Base-by-base conservation (phyloP, 2,329 filamentous ascomycete species). In the Sarocladium strictum region DNA sequence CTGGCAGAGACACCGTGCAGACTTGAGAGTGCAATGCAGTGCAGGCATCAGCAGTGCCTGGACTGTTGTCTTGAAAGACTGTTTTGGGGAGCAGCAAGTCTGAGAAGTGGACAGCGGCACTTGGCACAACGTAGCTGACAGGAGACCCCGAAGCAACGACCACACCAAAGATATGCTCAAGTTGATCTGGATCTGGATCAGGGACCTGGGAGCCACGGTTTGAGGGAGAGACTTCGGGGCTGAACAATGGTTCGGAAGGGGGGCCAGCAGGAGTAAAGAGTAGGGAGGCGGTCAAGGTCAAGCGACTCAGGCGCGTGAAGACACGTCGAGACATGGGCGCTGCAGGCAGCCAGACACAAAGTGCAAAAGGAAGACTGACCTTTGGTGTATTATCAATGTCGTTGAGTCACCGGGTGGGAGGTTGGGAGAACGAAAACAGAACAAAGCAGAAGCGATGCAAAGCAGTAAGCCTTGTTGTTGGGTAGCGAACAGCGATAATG, bases 41-140 rank as follows among this genome's bases (percentile, higher is more conserved):
- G 19, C 14, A 17, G 19, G 38, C n/a, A 43, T 9, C 3, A 17
- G 38, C 7, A 23, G 15, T 15, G 35, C 12, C 35, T 15, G 15
- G n/a, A n/a, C n/a, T n/a, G n/a, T n/a, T n/a, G n/a, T n/a, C n/a
- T n/a, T n/a, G n/a, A n/a, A n/a, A n/a, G n/a, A n/a, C n/a, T n/a
- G n/a, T n/a, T n/a, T n/a, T n/a, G 47, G 17, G 47, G 17, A 51
- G 47, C 47, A 29, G 47, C 17, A 51, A 33, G 47, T 35, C 12
- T 51, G 26, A 51, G 35, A 51, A 51, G 26, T 51, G 47, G 47
- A 51, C 17, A 35, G 47, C 35, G 47, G 47, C 47, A 24, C 26
- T 32, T 12, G 29, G 15, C 43, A 29, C 27, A 19, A 17, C 23
- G 24, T 12, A 49, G 15, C 11, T n/a, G n/a, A 32, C 23, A 27